These are phyloP conservation scores for Brassica incana DNA, from an alignment of 345 rosid species.

Conservation along the genomic window DNA sequence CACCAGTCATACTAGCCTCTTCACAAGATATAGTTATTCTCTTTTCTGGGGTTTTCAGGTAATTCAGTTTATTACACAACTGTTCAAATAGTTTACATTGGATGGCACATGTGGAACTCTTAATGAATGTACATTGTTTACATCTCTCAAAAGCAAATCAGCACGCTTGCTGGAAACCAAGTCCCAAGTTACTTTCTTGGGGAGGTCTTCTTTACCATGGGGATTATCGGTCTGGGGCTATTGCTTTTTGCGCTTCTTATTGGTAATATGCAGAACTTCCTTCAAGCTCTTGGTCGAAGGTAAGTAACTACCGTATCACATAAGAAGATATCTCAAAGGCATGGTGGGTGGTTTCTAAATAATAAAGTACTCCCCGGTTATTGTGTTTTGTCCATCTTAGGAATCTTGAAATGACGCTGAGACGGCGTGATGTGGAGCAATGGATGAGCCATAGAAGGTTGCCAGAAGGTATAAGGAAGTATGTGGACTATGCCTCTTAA, in stretches of 20 bases:
- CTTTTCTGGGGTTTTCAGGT: constrained; percentile 98
- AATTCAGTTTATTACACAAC: background rate
- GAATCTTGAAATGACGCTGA: constrained; percentile 79
- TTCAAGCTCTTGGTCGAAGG: constrained; percentile 83
- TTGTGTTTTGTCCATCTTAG: constrained; percentile 37
- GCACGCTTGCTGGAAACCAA: constrained; percentile 88
- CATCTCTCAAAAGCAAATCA: constrained; percentile 67
- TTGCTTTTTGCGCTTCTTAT: constrained; percentile 88
- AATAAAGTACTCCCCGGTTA: background rate
- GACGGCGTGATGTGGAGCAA: constrained; percentile 88
- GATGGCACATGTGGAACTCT: background rate
- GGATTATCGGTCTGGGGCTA: constrained; percentile 76
- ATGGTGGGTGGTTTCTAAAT: background rate
- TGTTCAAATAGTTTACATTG: background rate
- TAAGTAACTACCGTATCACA: constrained; percentile 24
- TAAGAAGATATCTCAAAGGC: background rate
- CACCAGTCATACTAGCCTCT: constrained; percentile 41
- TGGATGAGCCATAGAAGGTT: constrained; percentile 94
- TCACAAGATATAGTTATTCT: constrained; percentile 68
- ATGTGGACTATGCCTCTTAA: constrained; percentile 1
- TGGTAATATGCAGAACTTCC: constrained; percentile 96
- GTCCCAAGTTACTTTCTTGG: constrained; percentile 67
- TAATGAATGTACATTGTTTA: background rate
- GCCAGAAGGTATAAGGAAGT: constrained; percentile 71
- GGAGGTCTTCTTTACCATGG: constrained; percentile 91